phyloP scores from a whole-genome alignment of 1,284 basidiomycete genomes.

The Mycena citricolor region DNA sequence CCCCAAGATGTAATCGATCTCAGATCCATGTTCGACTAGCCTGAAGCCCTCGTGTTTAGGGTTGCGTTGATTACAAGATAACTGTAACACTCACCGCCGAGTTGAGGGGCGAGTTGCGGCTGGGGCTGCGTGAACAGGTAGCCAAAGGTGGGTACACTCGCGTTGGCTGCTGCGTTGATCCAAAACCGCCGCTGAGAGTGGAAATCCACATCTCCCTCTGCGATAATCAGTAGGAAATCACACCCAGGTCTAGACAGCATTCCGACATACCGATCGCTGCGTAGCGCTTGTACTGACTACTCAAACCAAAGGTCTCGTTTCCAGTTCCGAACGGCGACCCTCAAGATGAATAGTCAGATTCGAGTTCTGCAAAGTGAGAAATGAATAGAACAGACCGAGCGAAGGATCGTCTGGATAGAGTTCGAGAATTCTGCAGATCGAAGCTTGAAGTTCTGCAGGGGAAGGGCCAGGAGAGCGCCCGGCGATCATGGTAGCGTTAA shows the following conservation, averaged over 20 bases:
- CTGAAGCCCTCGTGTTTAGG: too few species aligned
- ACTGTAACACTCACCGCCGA: conserved; percentile 8
- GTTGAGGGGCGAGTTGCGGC: conserved; percentile 13
- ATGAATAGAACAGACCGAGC: conserved; percentile 26
- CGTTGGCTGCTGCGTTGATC: conserved; percentile 37
- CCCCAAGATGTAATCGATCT: conserved; percentile 20
- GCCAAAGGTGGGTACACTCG: conserved; percentile 43
- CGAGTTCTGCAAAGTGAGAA: neutral
- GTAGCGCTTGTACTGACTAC: conserved; percentile 42
- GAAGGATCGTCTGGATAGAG: conserved; percentile 50
- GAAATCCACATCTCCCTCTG: conserved; percentile 45
- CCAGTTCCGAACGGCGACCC: conserved; percentile 52
- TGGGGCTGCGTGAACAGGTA: conserved; percentile 50
- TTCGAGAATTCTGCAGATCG: conserved; percentile 35
- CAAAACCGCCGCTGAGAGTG: conserved; percentile 41
- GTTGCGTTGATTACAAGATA: too few species aligned
- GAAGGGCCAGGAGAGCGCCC: conserved; percentile 23
- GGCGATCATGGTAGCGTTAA: conserved; percentile 30
- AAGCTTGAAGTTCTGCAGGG: conserved; percentile 24
- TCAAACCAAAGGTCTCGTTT: conserved; percentile 48
- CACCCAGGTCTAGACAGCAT: conserved; percentile 21
- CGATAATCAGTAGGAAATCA: neutral
- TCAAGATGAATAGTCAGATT: neutral
- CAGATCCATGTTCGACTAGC: conserved; percentile 2
- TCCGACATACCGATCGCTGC: conserved; percentile 39